Evolutionary conservation across 495 filamentous ascomycete genomes (phyloP).

Genomic region (Aspergillus coremiiformis): DNA sequence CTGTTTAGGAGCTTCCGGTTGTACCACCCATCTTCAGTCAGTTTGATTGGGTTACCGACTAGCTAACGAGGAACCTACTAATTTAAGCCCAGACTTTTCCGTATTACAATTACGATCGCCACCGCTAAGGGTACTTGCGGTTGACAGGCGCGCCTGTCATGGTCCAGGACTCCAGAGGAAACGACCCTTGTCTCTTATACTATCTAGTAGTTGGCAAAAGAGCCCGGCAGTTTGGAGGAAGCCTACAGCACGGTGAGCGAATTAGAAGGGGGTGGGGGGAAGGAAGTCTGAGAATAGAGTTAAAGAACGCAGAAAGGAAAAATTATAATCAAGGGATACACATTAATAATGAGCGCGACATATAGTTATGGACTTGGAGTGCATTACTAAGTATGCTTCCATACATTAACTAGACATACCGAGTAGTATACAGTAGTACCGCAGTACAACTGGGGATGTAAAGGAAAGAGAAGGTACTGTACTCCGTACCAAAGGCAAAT

Average conservation of each 20-base stretch:
- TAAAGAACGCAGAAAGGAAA: neutral
- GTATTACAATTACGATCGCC: neutral
- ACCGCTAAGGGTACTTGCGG: neutral
- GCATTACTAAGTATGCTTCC: too few relatives aligned
- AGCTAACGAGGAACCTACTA: neutral
- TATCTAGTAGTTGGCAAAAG: too few relatives aligned
- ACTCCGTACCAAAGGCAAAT: too few relatives aligned
- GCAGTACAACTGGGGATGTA: too few relatives aligned
- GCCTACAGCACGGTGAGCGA: neutral
- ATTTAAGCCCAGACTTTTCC: neutral
- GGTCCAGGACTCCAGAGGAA: too few relatives aligned
- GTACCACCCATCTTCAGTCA: neutral
- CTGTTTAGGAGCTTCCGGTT: neutral
- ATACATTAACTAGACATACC: neutral
- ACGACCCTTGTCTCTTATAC: too few relatives aligned
- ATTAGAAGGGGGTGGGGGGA: neutral
- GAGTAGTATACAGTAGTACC: neutral
- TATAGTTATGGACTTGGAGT: too few relatives aligned
- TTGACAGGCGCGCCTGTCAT: neutral
- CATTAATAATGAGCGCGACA: neutral
- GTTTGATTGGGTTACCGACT: neutral
- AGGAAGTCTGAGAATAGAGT: neutral
- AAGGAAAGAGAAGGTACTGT: too few relatives aligned
- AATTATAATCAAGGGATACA: neutral
- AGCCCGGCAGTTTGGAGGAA: neutral